Evolutionary conservation across 164 flowering plant genomes (phyloP), one percentile per base, ranked within the genome.

Genomic region (Aristolochia californica): DNA sequence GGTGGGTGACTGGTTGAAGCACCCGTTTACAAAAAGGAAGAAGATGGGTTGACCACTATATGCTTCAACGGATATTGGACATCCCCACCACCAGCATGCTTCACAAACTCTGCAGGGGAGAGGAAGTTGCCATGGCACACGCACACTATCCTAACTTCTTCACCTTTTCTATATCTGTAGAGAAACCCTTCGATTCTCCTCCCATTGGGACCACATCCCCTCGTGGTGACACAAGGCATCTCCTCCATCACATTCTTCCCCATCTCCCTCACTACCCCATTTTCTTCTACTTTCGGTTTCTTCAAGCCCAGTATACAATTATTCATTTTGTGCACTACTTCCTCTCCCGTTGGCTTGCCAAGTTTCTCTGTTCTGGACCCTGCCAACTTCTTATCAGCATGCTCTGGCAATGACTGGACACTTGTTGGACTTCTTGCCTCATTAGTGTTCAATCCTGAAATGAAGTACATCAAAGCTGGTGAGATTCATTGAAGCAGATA

Each of bases 21-120:
- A 45, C 49, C 49, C 49, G n/a, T 18, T 45, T 18, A 45, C 49
- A 16, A 30, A 62, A 62, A 59, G 54, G 73, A 34, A 44, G 78
- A 51, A 38, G 73, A 62, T 5, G 90, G 77, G 53, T 61, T 77
- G 13, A 91, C 89, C 26, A 85, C 88, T 13, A 91, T 91, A 51
- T 81, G 97, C 73, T 71, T 81, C 23, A 85, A 62, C 0, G 97
- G 97, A 59, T 91, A 71, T 11, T 66, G 77, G 5, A 85, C 89
- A 21, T 91, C 91, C 15, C 75, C 79, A 0, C 89, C 96, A 4
- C 97, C 96, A 7, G 81, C 97, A 58, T 91, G 97, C 72, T 79
- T 74, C 18, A 91, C 85, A 56, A 91, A 90, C 78, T 90, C 93
- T 0, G 95, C 85, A 0, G 97, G 95, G 14, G 93, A 62, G 16